Evolutionary conservation across 306 rosid genomes (phyloP), one percentile per base, ranked within the genome.

Genomic region (Vigna mungo): DNA sequence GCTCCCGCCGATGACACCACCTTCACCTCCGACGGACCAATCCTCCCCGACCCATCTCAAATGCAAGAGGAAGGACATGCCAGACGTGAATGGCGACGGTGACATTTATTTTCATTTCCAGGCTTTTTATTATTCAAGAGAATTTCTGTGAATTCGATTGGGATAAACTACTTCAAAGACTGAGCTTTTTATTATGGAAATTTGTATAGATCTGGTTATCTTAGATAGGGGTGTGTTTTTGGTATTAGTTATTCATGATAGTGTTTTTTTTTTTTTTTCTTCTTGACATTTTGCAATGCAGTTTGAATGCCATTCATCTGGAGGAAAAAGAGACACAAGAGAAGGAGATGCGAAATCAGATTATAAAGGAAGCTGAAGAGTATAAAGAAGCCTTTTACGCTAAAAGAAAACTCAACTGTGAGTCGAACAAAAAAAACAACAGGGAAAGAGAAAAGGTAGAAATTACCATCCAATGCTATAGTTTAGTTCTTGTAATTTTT

Each of bases 21-120:
- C 52, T 92, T 92, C 66, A 51, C 53, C 52, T 84, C 93, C 0
- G 84, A 77, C 0, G 96, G 88, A 1, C 97, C 97, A 1, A 10
- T 91, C 23, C 89, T 93, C 41, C 97, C 97, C 1, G 90, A 90
- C 15, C 97, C 84, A 0, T 71, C 73, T 54, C 88, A 76, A 37
- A 93, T 93, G 97, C 88, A 78, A 9, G 98, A 93, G 87, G 98
- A 93, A 84, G 88, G 95, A 39, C 55, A 12, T 68, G 93, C 91
- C 1, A 80, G 91, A 65, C 93, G 93, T n/a, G 98, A 91, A 77
- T 91, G 98, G 98, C 87, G 98, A 48, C 90, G 93, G 98, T 93
- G 39, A 71, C 87, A 83, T 82, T 63, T 68, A 4, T 47, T 41
- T 14, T 21, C 25, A 6, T 34, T 37, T 55, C 77, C 7, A n/a